Conservation (phyloP, 2,329 filamentous ascomycete species). For the Cryphonectria nitschkei region DNA sequence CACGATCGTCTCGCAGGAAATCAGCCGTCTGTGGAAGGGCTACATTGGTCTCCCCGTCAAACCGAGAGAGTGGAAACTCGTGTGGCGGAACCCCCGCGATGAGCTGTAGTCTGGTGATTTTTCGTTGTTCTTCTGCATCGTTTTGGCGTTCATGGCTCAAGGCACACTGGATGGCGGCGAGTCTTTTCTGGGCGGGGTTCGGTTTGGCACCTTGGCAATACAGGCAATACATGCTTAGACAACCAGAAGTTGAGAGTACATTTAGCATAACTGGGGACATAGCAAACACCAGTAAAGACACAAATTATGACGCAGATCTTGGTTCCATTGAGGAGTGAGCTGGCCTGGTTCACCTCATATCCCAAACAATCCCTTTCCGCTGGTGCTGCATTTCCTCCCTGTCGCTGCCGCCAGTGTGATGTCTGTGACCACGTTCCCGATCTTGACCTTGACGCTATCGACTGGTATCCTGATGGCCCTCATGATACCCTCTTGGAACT, state of each 20-base stretch:
- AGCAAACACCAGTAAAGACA: not conserved
- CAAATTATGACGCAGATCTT: not conserved
- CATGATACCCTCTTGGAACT: conserved; percentile 36
- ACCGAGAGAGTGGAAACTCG: conserved; percentile 52
- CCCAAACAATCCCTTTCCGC: conserved; percentile 18
- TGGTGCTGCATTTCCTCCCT: conserved; percentile 5
- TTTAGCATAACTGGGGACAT: not conserved
- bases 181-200: not conserved
- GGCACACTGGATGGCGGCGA: not conserved
- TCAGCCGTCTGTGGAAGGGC: conserved; percentile 51
- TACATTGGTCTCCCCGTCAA: conserved; percentile 58
- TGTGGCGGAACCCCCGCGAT: conserved; percentile 43
- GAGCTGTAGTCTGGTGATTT: conserved; percentile 46
- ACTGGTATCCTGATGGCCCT: conserved; percentile 55
- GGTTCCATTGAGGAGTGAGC: no score
- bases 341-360: conserved; percentile 14
- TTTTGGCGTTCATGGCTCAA: conserved; percentile 11
- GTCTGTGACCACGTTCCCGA: conserved; percentile 69
- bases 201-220: not conserved
- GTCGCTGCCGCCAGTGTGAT: conserved; percentile 41
- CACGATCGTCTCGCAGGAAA: conserved; percentile 49
- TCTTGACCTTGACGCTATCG: conserved; percentile 70
- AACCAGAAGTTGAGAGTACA: not conserved
- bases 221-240: not conserved
- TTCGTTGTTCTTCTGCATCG: conserved; percentile 3